Base-by-base conservation (phyloP, 441 rosid species). In the Pelargonium hybrid region DNA sequence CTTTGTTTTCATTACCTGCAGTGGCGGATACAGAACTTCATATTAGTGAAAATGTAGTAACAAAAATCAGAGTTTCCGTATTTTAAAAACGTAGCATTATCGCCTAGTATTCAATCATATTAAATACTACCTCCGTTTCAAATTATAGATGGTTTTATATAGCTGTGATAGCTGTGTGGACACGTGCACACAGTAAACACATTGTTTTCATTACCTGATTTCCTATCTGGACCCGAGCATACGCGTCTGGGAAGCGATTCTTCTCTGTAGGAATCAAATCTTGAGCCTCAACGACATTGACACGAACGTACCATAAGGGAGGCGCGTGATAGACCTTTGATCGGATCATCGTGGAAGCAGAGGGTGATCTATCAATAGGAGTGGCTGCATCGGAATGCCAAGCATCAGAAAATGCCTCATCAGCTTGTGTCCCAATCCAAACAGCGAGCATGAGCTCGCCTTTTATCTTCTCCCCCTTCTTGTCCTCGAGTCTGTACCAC, bases 391-490 rank as follows among this genome's bases (percentile, higher is more conserved):
- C 98, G 10, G 98, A 93, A 81, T 93, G 98, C 97, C 97, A 91
- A 18, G 98, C 96, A 73, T 93, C 97, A 1, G 97, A 82, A 81
- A 93, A 91, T 9, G 97, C 90, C 84, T 93, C 97, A 67, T 93
- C 97, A 4, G 98, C 97, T 76, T 93, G 98, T 47, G 97, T 93
- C 67, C 97, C 98, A 17, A 93, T 86, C 98, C 98, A 93, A 69
- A 93, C 90, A 62, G 98, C 97, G 15, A 93, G 89, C 97, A 93
- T 93, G 65, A 93, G 80, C 74, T 93, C 97, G n/a, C 98, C 95
- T 82, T 88, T 91, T 65, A 87, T 82, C 75, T 88, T 93, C 66
- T 87, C 94, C n/a, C 93, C 89, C 69, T 88, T 89, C 83, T 91
- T 91, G 73, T 90, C 88, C 78, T 82, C 88, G 34, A 93, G 88